A percentile compares a stretch with the other conserved stretches of the same genome.
Conservation (phyloP, 352 stramenopile species). For the Poterioochromonas sp. region DNA sequence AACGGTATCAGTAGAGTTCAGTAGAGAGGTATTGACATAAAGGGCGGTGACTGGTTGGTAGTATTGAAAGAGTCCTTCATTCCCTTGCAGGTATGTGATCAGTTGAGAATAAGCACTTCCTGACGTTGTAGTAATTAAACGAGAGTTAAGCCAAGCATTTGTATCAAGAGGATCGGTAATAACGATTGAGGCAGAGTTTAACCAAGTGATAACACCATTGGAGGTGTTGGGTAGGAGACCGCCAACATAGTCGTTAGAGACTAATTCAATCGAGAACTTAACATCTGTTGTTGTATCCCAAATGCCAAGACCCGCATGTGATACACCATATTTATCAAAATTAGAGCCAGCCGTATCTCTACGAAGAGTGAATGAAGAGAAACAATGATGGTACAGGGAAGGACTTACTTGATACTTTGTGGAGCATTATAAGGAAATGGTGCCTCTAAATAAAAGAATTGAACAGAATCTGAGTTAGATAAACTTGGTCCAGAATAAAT, state of each 20-base stretch:
- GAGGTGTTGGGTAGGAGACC: not conserved
- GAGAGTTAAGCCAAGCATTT: not conserved
- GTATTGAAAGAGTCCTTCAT: not conserved
- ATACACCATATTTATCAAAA: not conserved
- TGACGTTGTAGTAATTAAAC: conserved; percentile 4
- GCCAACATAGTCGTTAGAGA: conserved; percentile 13
- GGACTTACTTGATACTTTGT: not conserved
- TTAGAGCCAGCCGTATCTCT: not conserved
- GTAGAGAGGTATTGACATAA: not conserved
- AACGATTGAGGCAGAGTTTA: not conserved
- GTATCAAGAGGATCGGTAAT: not conserved
- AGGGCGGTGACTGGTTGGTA: conserved; percentile 4
- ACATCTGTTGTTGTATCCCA: not conserved
- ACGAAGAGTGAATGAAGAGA: not conserved
- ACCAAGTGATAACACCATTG: not conserved
- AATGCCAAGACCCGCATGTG: conserved; percentile 12
- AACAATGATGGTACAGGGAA: not conserved
- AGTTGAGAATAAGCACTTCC: conserved; percentile 24
- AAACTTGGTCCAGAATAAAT: not conserved
- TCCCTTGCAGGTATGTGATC: conserved; percentile 12
- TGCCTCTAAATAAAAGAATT: conserved; percentile 24
- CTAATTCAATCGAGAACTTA: conserved; percentile 27
- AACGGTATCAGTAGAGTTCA: not conserved
- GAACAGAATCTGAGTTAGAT: not conserved
- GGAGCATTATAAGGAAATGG: conserved; percentile 24